Conservation (phyloP, 2,329 filamentous ascomycete species). For the Colletotrichum sp. region DNA sequence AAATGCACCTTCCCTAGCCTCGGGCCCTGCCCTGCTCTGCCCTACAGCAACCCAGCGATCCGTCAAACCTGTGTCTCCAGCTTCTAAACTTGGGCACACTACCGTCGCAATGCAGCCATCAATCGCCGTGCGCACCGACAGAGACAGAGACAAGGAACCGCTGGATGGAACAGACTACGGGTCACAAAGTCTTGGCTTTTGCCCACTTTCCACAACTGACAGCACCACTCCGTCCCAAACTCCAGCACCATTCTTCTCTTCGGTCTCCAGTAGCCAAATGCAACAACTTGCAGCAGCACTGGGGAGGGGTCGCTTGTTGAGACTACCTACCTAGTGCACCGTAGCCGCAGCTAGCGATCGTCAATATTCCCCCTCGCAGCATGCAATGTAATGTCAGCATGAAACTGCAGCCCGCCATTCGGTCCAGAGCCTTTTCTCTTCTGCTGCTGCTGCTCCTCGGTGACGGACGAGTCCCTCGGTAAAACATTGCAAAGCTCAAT, state of each 20-base stretch:
- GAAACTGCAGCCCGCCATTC: constrained; percentile 6
- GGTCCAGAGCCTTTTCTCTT: not conserved
- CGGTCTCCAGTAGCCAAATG: not conserved
- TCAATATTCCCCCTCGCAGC: not conserved
- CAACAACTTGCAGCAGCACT: not conserved
- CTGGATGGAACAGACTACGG: not conserved
- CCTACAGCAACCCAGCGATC: not conserved
- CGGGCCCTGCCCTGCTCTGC: not conserved
- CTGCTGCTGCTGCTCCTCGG: not conserved
- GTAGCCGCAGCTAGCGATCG: not conserved
- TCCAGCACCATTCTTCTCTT: not conserved
- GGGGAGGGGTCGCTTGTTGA: not conserved
- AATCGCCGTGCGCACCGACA: not conserved
- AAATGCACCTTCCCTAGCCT: not conserved
- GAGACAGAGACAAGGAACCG: not conserved
- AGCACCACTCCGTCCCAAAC: not conserved
- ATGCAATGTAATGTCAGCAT: constrained; percentile 17
- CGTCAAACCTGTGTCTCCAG: not conserved
- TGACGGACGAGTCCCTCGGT: not conserved
- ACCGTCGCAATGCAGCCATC: not conserved
- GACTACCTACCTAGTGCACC: not conserved
- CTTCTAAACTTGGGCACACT: not conserved
- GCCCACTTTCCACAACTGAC: not conserved
- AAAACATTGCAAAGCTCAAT: not conserved
- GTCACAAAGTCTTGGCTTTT: not conserved